A percentile compares a stretch with the other conserved stretches of the same genome.
phyloP scores from a whole-genome alignment of 192 early-diverging fungal genomes.

The Dissophora globulifera region DNA sequence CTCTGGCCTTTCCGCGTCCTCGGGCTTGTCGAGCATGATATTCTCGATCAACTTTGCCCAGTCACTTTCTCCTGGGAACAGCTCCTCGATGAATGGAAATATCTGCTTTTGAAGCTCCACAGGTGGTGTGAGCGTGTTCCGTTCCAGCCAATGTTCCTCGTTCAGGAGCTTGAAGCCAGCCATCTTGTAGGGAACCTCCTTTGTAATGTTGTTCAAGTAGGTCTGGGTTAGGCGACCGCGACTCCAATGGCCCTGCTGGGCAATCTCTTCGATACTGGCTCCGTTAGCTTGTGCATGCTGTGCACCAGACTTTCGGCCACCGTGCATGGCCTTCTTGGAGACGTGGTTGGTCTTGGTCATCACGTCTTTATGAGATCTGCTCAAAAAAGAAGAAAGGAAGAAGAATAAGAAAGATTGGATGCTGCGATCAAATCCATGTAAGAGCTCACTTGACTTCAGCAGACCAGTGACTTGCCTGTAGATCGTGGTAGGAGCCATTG shows the following conservation, averaged over 20 bases:
- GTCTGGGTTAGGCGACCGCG: not conserved
- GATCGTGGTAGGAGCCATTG: not conserved
- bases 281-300: slow-evolving; percentile 2
- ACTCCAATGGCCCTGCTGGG: slow-evolving; percentile 10
- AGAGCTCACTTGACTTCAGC: not conserved
- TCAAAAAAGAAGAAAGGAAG: not conserved
- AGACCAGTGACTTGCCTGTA: not conserved
- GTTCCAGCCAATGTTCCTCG: not conserved
- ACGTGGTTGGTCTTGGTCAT: not conserved
- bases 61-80: not conserved
- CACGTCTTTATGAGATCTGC: slow-evolving; percentile 1
- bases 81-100: slow-evolving; percentile 19
- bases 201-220: not conserved
- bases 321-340: slow-evolving; percentile 10
- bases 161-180: not conserved
- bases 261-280: slow-evolving; percentile 9
- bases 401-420: not conserved
- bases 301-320: slow-evolving; percentile 7
- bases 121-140: slow-evolving; percentile 5
- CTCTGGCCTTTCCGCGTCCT: not conserved
- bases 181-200: not conserved
- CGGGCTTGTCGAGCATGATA: not conserved
- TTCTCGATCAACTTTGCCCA: not conserved
- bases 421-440: not conserved
- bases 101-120: not conserved